Evolutionary conservation across 345 rosid genomes (phyloP), one percentile per base, ranked within the genome.

Genomic region (Corymbia maculata): DNA sequence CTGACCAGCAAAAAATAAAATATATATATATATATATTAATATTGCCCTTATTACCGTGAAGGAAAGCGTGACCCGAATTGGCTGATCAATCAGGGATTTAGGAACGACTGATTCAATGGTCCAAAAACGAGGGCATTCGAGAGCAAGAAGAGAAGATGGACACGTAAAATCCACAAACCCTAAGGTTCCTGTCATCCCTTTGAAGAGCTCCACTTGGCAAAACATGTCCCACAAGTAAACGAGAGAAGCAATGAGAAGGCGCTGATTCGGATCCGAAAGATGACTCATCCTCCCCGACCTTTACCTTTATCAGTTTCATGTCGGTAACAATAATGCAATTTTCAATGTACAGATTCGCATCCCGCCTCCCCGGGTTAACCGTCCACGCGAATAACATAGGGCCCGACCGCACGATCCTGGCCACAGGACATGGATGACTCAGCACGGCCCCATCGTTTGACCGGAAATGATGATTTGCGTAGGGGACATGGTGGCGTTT

Each of bases 221-320:
- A 51, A 4, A 30, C 44, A 19, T 8, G 0, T 19, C 64, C 86
- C 87, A 0, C 59, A 19, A 85, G 59, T 9, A 32, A 1, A 52
- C 57, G 26, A 86, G 59, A 11, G 8, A 61, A 61, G 26, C 66
- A 28, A 26, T 13, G 3, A 51, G 5, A 68, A 53, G 32, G 19
- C 51, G 93, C 90, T 79, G 95, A 90, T 44, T 91, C 90, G 85
- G 87, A 89, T 85, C 53, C 30, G 86, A 87, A 86, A 52, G 52
- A 47, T 26, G 89, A 79, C n/a, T 17, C 55, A 21, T 12, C 24
- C 51, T 36, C 42, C 42, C 42, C 42, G n/a, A n/a, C 11, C 9
- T 50, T 24, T 21, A 36, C 42, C 42, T 36, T 36, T 52, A 22
- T 55, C 59, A 45, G 47, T 15, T n/a, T 51, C 51, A 50, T 8